These are phyloP conservation scores for Sporothrix humicola DNA, from an alignment of 2,329 filamentous ascomycete species.

Conservation along the genomic window DNA sequence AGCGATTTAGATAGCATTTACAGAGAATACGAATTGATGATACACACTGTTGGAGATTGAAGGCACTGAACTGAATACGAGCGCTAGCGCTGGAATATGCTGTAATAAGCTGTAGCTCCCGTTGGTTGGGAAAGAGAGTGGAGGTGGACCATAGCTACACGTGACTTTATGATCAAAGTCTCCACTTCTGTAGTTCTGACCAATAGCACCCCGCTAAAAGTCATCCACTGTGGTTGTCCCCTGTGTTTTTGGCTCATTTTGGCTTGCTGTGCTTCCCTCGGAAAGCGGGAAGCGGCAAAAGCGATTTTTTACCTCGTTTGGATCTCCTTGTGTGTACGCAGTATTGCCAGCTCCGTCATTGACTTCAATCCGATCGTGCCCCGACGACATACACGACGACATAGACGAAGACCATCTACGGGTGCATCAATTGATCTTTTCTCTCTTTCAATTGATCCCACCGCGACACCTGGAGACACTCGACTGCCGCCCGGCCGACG, in stretches of 20 bases:
- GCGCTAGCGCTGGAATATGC: too few relatives aligned
- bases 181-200: neutral
- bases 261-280: neutral
- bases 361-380: neutral
- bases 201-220: constrained; percentile 24
- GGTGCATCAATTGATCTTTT: neutral
- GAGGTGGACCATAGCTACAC: constrained; percentile 1
- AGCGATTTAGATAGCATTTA: constrained; percentile 6
- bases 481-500: constrained; percentile 9
- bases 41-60: neutral
- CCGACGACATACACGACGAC: neutral
- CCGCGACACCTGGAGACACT: neutral
- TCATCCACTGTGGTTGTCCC: constrained; percentile 29
- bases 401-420: neutral
- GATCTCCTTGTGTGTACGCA: neutral
- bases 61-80: too few relatives aligned
- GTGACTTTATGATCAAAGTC: neutral
- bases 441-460: neutral
- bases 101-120: neutral
- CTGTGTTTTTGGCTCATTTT: constrained; percentile 18
- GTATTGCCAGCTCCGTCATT: too few relatives aligned
- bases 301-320: constrained; percentile 22
- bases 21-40: constrained; percentile 1
- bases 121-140: neutral
- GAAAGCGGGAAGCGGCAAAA: constrained; percentile 12